Evolutionary conservation across 345 rosid genomes (phyloP).

Genomic region (Hibiscus syriacus): DNA sequence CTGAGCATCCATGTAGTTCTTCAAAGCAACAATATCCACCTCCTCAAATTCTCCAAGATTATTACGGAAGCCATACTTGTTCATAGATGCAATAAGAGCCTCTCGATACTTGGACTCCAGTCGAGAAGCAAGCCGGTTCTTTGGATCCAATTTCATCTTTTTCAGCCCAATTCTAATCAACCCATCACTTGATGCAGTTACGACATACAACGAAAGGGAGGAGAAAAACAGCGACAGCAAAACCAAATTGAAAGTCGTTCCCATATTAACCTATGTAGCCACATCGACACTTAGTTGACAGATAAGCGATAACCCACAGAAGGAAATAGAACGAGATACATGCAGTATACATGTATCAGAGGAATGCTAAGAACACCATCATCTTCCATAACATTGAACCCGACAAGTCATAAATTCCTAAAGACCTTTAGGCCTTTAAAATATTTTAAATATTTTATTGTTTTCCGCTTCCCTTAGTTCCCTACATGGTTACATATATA

Average conservation of each 20-base stretch:
- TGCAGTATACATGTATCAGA: background rate
- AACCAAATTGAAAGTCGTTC: constrained; percentile 19
- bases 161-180: no score
- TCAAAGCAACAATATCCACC: no score
- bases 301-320: background rate
- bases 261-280: constrained; percentile 45
- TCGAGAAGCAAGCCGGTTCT: constrained; percentile 49
- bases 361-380: background rate
- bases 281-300: background rate
- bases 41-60: constrained; percentile 32
- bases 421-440: background rate
- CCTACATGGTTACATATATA: no score
- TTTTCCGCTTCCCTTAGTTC: no score
- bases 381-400: background rate
- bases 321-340: background rate
- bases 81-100: constrained; percentile 28
- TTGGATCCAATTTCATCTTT: constrained; percentile 53
- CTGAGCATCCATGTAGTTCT: no score
- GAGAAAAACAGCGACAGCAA: constrained; percentile 35
- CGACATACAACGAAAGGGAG: constrained; percentile 30
- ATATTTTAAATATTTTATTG: background rate
- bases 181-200: constrained; percentile 36
- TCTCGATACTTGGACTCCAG: constrained; percentile 42
- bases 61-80: constrained; percentile 24
- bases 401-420: background rate